Conservation (phyloP, 2,329 filamentous ascomycete species). For the Elsinoe australis region DNA sequence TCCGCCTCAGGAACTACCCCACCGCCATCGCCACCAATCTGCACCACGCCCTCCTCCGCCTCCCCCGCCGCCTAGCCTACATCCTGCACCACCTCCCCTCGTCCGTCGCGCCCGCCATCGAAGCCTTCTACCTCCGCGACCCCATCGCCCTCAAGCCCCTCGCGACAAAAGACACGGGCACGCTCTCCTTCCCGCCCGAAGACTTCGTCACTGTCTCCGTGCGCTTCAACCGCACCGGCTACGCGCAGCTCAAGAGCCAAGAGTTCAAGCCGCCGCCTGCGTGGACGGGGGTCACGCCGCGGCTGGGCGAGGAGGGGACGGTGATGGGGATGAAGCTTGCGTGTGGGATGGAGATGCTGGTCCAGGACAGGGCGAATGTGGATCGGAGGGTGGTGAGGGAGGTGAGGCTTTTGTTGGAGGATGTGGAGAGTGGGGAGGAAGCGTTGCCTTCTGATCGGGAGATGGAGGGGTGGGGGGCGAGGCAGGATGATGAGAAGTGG, state of each 20-base stretch:
- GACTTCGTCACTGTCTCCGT: slow-evolving; percentile 75
- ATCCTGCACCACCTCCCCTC: slow-evolving; percentile 68
- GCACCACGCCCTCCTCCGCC: slow-evolving; percentile 64
- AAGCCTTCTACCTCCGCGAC: slow-evolving; percentile 88
- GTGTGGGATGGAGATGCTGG: slow-evolving; percentile 84
- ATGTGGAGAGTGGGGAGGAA: slow-evolving; percentile 65
- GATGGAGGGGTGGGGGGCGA: slow-evolving; percentile 59
- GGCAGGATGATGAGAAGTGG: slow-evolving; percentile 83
- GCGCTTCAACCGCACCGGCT: slow-evolving; percentile 81
- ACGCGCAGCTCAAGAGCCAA: slow-evolving; percentile 83
- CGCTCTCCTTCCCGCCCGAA: slow-evolving; percentile 60
- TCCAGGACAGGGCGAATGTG: slow-evolving; percentile 58
- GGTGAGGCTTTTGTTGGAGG: slow-evolving; percentile 66
- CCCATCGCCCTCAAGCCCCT: slow-evolving; percentile 66
- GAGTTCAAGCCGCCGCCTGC: slow-evolving; percentile 60
- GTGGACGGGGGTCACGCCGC: slow-evolving; percentile 43
- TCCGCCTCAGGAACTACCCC: slow-evolving; percentile 78
- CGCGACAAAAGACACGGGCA: slow-evolving; percentile 45
- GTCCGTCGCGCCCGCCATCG: slow-evolving; percentile 73
- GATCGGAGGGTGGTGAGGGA: slow-evolving; percentile 65
- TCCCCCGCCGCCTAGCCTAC: slow-evolving; percentile 76
- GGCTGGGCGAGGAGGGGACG: slow-evolving; percentile 33
- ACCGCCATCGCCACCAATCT: slow-evolving; percentile 62
- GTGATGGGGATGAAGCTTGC: slow-evolving; percentile 84
- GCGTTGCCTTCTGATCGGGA: slow-evolving; percentile 63